Conservation (phyloP, 495 filamentous ascomycete genomes). For the Oidiodendron maius region DNA sequence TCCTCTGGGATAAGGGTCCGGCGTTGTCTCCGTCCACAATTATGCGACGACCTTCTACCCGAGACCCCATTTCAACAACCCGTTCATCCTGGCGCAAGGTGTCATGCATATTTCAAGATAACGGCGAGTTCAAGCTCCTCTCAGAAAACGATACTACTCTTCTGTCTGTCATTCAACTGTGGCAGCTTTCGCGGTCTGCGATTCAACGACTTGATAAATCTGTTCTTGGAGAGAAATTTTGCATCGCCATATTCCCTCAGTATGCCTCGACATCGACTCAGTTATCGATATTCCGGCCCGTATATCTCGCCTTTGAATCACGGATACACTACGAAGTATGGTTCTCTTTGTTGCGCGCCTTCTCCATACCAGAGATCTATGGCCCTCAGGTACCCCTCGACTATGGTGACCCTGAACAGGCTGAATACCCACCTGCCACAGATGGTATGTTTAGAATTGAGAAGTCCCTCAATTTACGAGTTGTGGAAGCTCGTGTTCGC, state of each 20-base stretch:
- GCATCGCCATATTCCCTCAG: conserved; percentile 87
- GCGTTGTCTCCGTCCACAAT: conserved; percentile 48
- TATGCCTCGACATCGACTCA: conserved; percentile 58
- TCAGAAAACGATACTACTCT: conserved; percentile 74
- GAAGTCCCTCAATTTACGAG: conserved; percentile 47
- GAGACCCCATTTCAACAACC: conserved; percentile 34
- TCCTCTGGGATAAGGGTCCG: conserved; percentile 74
- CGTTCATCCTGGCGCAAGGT: conserved; percentile 70
- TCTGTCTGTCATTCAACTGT: conserved; percentile 79
- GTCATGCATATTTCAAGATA: conserved; percentile 90
- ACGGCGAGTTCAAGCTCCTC: conserved; percentile 88
- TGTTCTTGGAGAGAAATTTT: conserved; percentile 91
- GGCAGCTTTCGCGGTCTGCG: conserved; percentile 80
- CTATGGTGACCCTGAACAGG: conserved; percentile 29
- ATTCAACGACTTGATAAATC: conserved; percentile 85
- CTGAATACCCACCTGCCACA: conserved; percentile 8
- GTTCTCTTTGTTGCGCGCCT: conserved; percentile 89
- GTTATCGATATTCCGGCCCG: conserved; percentile 60
- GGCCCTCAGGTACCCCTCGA: conserved; percentile 38
- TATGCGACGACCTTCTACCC: conserved; percentile 27
- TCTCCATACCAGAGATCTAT: conserved; percentile 91
- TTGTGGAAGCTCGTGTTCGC: conserved; percentile 53
- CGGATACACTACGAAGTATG: conserved; percentile 91
- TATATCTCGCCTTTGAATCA: conserved; percentile 83
- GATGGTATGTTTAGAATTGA: conserved; percentile 53